Percentiles rank a stretch among this genome's conserved stretches.
Evolutionary conservation across 306 rosid species (phyloP).

Genomic region (Gastrolobium bilobum): DNA sequence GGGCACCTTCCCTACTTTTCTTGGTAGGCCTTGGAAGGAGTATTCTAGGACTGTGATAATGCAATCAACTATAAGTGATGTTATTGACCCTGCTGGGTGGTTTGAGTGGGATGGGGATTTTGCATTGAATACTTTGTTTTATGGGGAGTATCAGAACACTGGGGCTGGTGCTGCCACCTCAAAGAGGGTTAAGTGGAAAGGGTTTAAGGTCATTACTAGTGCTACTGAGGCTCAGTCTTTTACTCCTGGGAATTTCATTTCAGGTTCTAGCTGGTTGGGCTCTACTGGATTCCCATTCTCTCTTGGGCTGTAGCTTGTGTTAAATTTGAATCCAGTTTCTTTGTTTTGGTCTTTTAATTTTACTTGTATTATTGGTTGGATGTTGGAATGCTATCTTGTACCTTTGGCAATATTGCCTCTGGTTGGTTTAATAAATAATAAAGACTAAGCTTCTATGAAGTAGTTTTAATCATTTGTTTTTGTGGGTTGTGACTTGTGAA

Average conservation of each 20-base stretch:
- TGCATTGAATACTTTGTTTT: constrained; percentile 64
- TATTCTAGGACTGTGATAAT: constrained; percentile 77
- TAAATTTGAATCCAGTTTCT: too few species aligned
- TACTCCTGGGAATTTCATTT: constrained; percentile 62
- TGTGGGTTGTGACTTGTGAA: too few species aligned
- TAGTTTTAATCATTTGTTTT: too few species aligned
- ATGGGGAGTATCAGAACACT: constrained; percentile 65
- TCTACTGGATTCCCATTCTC: constrained; percentile 70
- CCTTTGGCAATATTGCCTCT: too few species aligned
- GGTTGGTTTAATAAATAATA: too few species aligned
- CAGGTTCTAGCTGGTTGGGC: constrained; percentile 66
- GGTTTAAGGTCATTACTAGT: constrained; percentile 64
- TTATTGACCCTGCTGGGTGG: constrained; percentile 79
- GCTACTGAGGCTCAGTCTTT: constrained; percentile 64
- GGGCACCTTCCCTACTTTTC: constrained; percentile 61
- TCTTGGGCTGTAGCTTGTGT: constrained; percentile 53
- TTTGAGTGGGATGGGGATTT: constrained; percentile 64
- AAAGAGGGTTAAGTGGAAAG: constrained; percentile 70
- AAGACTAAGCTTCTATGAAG: too few species aligned
- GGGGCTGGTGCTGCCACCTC: constrained; percentile 73
- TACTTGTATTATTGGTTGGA: too few species aligned
- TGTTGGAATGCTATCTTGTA: too few species aligned
- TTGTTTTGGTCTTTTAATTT: too few species aligned
- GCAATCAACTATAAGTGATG: constrained; percentile 63
- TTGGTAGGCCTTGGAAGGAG: constrained; percentile 84